A percentile compares a stretch with the other conserved stretches of the same genome.
Conservation (phyloP, 768 basidiomycete species). For the Dictyophora rubrovolvata region DNA sequence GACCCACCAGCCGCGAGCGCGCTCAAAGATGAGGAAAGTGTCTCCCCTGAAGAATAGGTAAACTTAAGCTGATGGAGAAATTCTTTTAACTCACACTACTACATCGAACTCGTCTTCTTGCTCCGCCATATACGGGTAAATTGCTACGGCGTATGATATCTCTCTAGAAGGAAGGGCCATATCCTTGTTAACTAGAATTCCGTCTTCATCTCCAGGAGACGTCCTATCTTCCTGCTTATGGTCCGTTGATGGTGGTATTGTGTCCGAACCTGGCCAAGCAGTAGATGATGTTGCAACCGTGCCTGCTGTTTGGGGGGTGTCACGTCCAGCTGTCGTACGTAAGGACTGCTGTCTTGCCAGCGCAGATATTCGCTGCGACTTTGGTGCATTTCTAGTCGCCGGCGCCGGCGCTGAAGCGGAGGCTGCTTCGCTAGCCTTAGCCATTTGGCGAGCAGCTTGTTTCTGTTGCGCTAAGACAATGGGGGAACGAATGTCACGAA, state of each 20-base stretch:
- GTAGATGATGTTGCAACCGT: neutral
- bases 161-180: constrained; percentile 26
- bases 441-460: constrained; percentile 57
- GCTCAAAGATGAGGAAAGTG: constrained; percentile 85
- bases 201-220: constrained; percentile 11
- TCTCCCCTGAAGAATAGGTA: constrained; percentile 51
- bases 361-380: constrained; percentile 2
- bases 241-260: constrained; percentile 6
- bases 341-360: constrained; percentile 28
- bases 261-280: constrained; percentile 6
- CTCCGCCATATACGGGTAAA: constrained; percentile 98
- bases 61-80: constrained; percentile 3
- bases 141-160: constrained; percentile 91
- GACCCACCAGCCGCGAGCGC: constrained; percentile 99
- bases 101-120: constrained; percentile 99
- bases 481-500: constrained; percentile 93
- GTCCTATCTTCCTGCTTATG: constrained; percentile 17
- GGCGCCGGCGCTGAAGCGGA: neutral
- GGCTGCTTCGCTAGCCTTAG: constrained; percentile 46
- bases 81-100: constrained; percentile 58
- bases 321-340: constrained; percentile 28
- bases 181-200: constrained; percentile 22
- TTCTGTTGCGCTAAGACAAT: constrained; percentile 96
- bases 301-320: constrained; percentile 27
- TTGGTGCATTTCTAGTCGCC: neutral